Evolutionary conservation across 2,329 filamentous ascomycete species (phyloP).

Genomic region (Diaporthe sp.): DNA sequence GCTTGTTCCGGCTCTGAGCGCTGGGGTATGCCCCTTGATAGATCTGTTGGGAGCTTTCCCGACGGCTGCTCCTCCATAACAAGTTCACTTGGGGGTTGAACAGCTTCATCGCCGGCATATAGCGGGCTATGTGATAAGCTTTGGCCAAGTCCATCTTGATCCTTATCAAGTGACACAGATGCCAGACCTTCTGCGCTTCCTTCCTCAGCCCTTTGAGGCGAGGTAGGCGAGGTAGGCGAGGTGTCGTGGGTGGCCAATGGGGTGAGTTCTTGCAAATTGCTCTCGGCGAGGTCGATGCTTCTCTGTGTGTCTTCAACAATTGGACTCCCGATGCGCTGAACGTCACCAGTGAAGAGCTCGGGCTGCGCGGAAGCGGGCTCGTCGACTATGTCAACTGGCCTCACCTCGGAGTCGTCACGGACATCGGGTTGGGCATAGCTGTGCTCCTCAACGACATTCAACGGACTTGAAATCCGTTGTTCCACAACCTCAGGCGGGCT

Average conservation of each 20-base stretch:
- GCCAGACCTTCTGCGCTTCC: background rate
- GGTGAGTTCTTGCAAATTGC: background rate
- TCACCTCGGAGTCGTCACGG: background rate
- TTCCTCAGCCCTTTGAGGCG: background rate
- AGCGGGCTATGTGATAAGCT: background rate
- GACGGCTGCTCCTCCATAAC: background rate
- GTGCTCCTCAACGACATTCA: background rate
- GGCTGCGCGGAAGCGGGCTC: background rate
- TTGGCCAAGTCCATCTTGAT: background rate
- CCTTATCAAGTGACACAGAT: background rate
- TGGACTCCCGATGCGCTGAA: background rate
- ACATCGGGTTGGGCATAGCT: background rate
- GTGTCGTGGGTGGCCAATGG: background rate
- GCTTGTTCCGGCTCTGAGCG: background rate
- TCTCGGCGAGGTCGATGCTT: background rate
- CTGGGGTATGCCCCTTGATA: background rate
- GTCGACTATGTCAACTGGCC: background rate
- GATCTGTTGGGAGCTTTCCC: background rate
- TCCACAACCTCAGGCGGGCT: background rate
- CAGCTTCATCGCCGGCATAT: background rate
- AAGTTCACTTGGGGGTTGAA: background rate
- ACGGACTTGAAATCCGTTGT: background rate
- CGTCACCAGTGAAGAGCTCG: background rate
- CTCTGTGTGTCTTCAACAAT: background rate
- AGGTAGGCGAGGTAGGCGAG: background rate